Percentiles rank a stretch among this genome's conserved stretches.
These are phyloP conservation scores for Salpingoeca rosetta DNA, from an alignment of 78 protist genomes.

Conservation along the genomic window DNA sequence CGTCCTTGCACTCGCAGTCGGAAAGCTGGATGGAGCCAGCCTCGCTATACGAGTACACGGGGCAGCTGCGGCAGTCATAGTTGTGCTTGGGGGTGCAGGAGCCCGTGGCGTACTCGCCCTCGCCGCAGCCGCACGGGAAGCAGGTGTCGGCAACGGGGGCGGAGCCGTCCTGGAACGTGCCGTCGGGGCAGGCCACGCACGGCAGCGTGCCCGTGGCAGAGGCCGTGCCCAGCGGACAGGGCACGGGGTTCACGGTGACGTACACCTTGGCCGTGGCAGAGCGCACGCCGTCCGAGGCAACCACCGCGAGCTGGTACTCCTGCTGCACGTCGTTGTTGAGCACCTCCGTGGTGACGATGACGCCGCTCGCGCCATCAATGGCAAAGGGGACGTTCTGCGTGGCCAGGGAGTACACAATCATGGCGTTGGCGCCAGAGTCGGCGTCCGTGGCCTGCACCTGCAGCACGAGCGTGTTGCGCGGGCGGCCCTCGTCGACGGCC, in stretches of 20 bases:
- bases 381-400: background rate
- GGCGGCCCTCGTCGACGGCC: background rate
- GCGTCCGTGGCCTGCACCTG: background rate
- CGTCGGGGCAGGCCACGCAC: background rate
- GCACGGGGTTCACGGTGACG: background rate
- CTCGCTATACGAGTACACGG: background rate
- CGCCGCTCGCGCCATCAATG: background rate
- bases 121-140: background rate
- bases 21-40: background rate
- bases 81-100: background rate
- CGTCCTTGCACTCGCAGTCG: background rate
- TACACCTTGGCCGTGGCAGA: background rate
- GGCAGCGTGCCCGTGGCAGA: background rate
- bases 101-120: background rate
- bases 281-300: background rate
- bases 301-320: background rate
- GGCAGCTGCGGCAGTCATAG: background rate
- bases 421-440: background rate
- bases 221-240: background rate
- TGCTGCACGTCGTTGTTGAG: background rate
- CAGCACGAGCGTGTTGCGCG: background rate
- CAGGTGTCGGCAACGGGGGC: background rate
- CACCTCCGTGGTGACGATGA: background rate
- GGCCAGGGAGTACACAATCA: background rate
- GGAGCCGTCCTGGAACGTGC: background rate